These are phyloP conservation scores for Beauveria bassiana DNA, from an alignment of 2,329 filamentous ascomycete genomes.

Conservation along the genomic window DNA sequence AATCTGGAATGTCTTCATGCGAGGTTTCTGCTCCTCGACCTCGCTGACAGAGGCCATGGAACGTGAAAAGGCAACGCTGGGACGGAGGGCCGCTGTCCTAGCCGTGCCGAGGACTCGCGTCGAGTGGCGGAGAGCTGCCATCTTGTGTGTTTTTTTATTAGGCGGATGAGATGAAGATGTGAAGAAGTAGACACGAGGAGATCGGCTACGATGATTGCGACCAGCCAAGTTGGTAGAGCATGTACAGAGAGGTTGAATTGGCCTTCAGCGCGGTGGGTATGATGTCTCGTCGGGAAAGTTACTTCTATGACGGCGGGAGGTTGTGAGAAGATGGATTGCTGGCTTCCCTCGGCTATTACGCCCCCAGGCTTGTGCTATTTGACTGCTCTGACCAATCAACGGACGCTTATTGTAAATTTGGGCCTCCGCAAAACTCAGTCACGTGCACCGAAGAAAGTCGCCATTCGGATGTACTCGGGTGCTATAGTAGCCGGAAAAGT, in stretches of 20 bases:
- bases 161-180: background rate
- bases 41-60: constrained; percentile 50
- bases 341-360: constrained; percentile 12
- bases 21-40: constrained; percentile 55
- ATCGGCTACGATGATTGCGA: background rate
- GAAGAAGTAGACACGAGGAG: background rate
- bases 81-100: constrained; percentile 30
- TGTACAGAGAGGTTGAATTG: background rate
- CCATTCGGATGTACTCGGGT: constrained; percentile 8
- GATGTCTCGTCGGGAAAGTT: background rate
- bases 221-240: background rate
- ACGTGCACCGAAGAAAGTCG: background rate
- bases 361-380: constrained; percentile 1
- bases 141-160: constrained; percentile 20
- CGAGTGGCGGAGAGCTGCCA: constrained; percentile 56
- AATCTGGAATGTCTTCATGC: constrained; percentile 92
- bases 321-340: background rate
- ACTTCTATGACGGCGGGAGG: background rate
- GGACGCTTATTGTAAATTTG: constrained; percentile 10
- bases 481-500: background rate
- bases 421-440: background rate
- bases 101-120: constrained; percentile 42
- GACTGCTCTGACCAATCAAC: constrained; percentile 6
- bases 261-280: background rate
- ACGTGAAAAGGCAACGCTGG: constrained; percentile 37